phyloP scores from a whole-genome alignment of 176 grass and related monocot species.

The Juncus inflexus region DNA sequence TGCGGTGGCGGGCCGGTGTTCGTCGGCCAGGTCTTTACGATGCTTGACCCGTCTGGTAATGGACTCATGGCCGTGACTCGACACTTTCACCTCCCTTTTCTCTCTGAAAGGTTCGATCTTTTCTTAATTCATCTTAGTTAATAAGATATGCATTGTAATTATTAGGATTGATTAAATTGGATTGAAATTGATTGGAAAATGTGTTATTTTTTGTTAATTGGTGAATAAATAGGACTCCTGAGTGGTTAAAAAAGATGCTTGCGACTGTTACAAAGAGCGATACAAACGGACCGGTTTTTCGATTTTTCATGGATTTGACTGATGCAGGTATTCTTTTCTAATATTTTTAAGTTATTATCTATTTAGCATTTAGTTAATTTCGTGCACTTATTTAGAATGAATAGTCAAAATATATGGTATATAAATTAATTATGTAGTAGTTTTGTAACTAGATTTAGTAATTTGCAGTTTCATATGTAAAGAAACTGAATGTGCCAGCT shows the following conservation, averaged over 20 bases:
- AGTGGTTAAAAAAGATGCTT: conserved; percentile 73
- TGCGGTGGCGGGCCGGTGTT: conserved; percentile 54
- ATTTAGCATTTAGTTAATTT: conserved; percentile 2
- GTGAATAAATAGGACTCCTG: conserved; percentile 37
- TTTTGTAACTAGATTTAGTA: conserved; percentile 3
- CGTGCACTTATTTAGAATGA: not conserved
- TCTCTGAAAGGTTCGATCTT: conserved; percentile 49
- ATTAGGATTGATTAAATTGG: conserved; percentile 5
- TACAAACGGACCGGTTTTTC: conserved; percentile 60
- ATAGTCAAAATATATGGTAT: not conserved
- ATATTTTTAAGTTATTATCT: not conserved
- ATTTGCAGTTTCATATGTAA: conserved; percentile 73
- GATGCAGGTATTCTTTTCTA: conserved; percentile 72
- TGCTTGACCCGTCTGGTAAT: conserved; percentile 94
- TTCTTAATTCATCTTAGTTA: not conserved
- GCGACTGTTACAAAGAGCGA: conserved; percentile 63
- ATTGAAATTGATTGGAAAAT: not conserved
- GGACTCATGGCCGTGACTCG: conserved; percentile 88
- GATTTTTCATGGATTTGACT: conserved; percentile 95
- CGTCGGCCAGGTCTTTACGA: conserved; percentile 90
- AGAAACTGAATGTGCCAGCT: conserved; percentile 75
- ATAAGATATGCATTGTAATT: not conserved
- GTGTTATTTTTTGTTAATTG: not conserved
- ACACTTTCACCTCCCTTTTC: conserved; percentile 77
- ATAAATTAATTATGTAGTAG: too few species aligned